These are phyloP conservation scores for Saksenaea vasiformis DNA, from an alignment of 371 early-diverging fungal genomes.

Conservation along the genomic window DNA sequence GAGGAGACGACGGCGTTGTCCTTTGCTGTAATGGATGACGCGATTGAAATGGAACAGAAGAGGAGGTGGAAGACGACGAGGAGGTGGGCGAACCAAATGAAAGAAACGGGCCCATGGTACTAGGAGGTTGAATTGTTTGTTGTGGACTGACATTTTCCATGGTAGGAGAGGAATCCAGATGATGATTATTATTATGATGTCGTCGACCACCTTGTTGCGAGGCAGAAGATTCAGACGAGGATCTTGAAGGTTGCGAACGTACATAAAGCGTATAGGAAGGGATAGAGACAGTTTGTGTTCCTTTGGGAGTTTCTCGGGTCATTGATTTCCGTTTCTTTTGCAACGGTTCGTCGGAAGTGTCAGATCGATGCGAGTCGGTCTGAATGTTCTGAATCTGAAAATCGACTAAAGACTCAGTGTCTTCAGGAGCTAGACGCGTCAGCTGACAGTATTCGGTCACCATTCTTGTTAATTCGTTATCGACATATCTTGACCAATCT, in stretches of 20 bases:
- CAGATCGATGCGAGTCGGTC: conserved; percentile 10
- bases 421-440: conserved; percentile 20
- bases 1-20: conserved; percentile 10
- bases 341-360: conserved; percentile 15
- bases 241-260: conserved; percentile 23
- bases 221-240: conserved; percentile 27
- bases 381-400: conserved; percentile 20
- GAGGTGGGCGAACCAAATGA: conserved; percentile 39
- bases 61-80: conserved; percentile 39
- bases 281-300: conserved; percentile 38
- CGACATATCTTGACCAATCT: conserved; percentile 41
- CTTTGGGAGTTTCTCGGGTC: conserved; percentile 29
- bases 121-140: neutral
- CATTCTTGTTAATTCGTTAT: conserved; percentile 36
- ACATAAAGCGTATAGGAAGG: conserved; percentile 40
- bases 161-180: conserved; percentile 11
- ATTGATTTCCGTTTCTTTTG: conserved; percentile 32
- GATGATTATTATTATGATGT: too few species aligned
- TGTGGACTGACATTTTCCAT: conserved; percentile 12
- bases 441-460: conserved; percentile 30
- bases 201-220: conserved; percentile 11
- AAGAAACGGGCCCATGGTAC: conserved; percentile 21
- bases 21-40: conserved; percentile 16
- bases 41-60: conserved; percentile 30
- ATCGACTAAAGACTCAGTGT: conserved; percentile 13